Conservation (phyloP, 306 rosid species). For the Pyrus bretschneideri region DNA sequence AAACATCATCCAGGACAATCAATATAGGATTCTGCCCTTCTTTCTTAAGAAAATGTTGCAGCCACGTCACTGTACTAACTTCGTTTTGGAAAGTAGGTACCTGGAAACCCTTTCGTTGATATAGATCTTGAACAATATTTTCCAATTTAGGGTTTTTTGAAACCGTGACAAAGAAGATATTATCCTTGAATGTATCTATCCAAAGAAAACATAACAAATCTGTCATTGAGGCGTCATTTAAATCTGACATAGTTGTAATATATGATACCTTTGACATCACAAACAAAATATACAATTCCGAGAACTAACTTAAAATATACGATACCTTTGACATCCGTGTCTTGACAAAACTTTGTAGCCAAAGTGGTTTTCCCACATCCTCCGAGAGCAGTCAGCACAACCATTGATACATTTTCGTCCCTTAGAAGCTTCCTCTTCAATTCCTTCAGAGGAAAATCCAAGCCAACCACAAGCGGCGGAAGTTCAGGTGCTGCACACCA, state of each 20-base stretch:
- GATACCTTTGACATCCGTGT: constrained; percentile 22
- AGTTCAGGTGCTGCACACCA: constrained; percentile 25
- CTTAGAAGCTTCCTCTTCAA: constrained; percentile 36
- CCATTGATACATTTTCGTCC: constrained; percentile 13
- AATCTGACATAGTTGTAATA: too few relatives aligned
- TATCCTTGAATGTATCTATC: constrained; percentile 37
- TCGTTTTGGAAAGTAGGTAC: constrained; percentile 29
- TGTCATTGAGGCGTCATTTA: background rate
- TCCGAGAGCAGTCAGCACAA: constrained; percentile 35
- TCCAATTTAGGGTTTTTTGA: constrained; percentile 30
- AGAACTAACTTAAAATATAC: constrained; percentile 12
- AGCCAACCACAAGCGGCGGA: constrained; percentile 33
- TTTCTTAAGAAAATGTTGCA: constrained; percentile 18
- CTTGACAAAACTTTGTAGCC: constrained; percentile 39
- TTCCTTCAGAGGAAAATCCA: constrained; percentile 36
- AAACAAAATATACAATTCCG: background rate
- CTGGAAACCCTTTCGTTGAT: constrained; percentile 8
- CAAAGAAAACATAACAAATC: constrained; percentile 2
- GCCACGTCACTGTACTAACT: constrained; percentile 13
- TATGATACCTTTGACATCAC: background rate
- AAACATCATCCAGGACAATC: constrained; percentile 18
- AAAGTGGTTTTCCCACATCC: constrained; percentile 54
- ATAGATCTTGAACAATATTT: constrained; percentile 24
- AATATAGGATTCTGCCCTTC: constrained; percentile 22
- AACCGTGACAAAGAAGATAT: constrained; percentile 41